Base-by-base conservation (phyloP, 495 filamentous ascomycete species). In the Podospora tetraspora region DNA sequence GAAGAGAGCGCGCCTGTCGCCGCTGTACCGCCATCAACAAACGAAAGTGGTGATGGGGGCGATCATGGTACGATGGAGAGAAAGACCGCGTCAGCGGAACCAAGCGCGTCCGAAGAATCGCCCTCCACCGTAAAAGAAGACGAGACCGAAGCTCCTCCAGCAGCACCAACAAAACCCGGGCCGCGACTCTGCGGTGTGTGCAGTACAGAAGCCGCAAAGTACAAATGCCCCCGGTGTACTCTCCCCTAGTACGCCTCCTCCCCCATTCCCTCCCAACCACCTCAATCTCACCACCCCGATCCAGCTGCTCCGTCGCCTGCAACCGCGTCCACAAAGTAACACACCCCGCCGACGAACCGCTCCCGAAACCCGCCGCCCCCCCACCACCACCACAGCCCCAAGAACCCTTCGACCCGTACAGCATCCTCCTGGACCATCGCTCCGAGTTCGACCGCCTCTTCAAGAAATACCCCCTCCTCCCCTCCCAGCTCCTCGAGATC, bases 221-320 rank as follows among this genome's bases (percentile, higher is more conserved):
- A 91, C 74, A 89, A 89, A 63, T 91, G 89, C 77, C 85, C 86
- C 3, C 83, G 81, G 32, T 91, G 89, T 73, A 74, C 72, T n/a
- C 68, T 87, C 10, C 82, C 84, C 78, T 90, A 88, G 89, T 91
- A 85, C 69, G 81, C 23, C 57, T 34, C 19, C 27, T 58, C n/a
- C 63, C 59, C 29, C 16, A 10, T 30, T 2, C n/a, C 25, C 21
- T 32, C 5, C 8, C 57, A 24, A 2, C 29, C 12, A 19, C 32
- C 61, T 23, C 29, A 23, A 24, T 6, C 25, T 16, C 19, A 16
- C 52, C 27, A 22, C n/a, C 16, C 19, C 52, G 22, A 25, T 61
- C 30, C 56, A 93, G 90, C 73, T 93, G 90, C 72, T 92, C 90
- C 1, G 81, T 91, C 59, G 78, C 83, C 25, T 93, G 90, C 77